These are phyloP conservation scores for Colletotrichum limetticola DNA, from an alignment of 2,329 filamentous ascomycete species.

Conservation along the genomic window DNA sequence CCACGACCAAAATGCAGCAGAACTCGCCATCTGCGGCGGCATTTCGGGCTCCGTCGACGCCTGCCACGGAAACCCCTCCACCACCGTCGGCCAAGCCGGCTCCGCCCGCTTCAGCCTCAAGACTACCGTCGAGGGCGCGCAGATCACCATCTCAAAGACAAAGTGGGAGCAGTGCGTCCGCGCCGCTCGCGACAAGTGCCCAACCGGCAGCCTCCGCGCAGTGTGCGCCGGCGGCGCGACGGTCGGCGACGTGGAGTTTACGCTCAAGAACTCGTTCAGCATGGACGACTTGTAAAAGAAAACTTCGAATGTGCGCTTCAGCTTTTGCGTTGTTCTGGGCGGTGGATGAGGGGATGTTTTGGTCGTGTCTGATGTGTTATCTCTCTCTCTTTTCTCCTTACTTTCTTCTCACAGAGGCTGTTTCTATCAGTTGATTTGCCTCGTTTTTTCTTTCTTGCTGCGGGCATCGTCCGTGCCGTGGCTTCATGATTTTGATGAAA, in stretches of 20 bases:
- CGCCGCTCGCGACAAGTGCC: constrained; percentile 62
- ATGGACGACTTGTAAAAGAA: constrained; percentile 8
- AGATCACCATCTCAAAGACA: constrained; percentile 65
- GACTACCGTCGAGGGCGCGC: constrained; percentile 51
- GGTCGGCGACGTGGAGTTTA: constrained; percentile 56
- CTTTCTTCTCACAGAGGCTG: not conserved
- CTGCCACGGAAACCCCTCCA: constrained; percentile 56
- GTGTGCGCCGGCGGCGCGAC: constrained; percentile 60
- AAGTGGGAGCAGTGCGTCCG: constrained; percentile 65
- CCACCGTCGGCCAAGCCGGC: constrained; percentile 57
- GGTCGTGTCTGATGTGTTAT: not conserved
- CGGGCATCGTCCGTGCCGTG: not conserved
- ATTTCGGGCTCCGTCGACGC: constrained; percentile 57
- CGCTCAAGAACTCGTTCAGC: constrained; percentile 13
- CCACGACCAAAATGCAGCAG: constrained; percentile 60
- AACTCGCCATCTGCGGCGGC: constrained; percentile 62
- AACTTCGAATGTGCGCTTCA: too few relatives aligned
- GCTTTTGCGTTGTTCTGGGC: not conserved
- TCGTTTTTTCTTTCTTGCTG: not conserved
- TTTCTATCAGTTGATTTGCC: not conserved
- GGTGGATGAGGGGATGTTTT: constrained; percentile 25
- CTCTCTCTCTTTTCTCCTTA: not conserved
- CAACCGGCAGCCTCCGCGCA: constrained; percentile 58
- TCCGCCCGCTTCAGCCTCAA: constrained; percentile 60
- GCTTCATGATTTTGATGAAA: not conserved